Percentiles rank a stretch among this genome's conserved stretches.
These are phyloP conservation scores for Xerocomellus intermedius DNA, from an alignment of 768 basidiomycete genomes.

Conservation along the genomic window DNA sequence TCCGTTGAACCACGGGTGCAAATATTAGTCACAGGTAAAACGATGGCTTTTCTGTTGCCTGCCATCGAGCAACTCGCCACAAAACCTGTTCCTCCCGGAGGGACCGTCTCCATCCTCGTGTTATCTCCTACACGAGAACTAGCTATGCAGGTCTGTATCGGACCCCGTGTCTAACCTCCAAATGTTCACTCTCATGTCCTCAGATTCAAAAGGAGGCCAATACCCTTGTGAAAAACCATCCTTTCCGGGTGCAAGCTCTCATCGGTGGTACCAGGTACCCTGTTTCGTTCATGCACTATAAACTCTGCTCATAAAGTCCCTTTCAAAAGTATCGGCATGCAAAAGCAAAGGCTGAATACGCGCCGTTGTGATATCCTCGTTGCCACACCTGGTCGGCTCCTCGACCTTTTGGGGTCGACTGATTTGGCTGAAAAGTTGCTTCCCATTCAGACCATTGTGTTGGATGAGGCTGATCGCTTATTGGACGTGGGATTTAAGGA, in stretches of 20 bases:
- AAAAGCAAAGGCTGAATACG: conserved; percentile 28
- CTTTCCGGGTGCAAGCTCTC: conserved; percentile 44
- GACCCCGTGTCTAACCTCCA: neutral
- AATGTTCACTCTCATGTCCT: conserved; percentile 28
- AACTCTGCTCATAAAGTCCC: neutral
- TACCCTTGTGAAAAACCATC: conserved; percentile 40
- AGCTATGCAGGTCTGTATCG: conserved; percentile 61
- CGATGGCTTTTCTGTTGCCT: conserved; percentile 74
- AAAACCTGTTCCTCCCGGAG: conserved; percentile 32
- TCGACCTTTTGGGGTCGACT: conserved; percentile 61
- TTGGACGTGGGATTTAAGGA: conserved; percentile 72
- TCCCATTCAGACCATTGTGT: conserved; percentile 46
- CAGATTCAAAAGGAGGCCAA: conserved; percentile 63
- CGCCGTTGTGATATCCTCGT: conserved; percentile 54
- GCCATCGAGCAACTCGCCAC: conserved; percentile 63
- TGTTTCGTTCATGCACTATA: neutral
- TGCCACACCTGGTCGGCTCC: conserved; percentile 73
- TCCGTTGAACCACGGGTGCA: neutral
- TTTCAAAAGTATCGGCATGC: conserved; percentile 20
- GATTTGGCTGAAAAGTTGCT: conserved; percentile 36
- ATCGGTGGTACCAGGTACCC: conserved; percentile 56
- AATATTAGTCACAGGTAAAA: conserved; percentile 47
- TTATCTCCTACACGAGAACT: conserved; percentile 75
- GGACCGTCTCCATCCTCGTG: conserved; percentile 56
- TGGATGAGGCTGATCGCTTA: conserved; percentile 75